Base-by-base conservation (phyloP, 1,284 basidiomycete species). In the Leccinum subfulvum region DNA sequence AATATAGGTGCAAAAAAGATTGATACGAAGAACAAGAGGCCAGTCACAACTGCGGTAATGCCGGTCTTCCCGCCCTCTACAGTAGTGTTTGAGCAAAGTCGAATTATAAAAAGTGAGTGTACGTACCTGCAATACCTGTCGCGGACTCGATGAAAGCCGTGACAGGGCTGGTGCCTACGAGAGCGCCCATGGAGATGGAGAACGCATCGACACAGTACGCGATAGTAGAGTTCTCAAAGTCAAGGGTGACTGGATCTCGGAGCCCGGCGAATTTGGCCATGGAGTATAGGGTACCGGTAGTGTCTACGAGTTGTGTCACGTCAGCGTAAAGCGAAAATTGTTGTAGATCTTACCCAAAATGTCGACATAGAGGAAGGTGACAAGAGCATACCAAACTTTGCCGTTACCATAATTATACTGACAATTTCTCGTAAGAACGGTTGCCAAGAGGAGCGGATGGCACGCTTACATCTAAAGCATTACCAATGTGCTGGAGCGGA, bases 211-310 rank as follows among this genome's bases (percentile, higher is more conserved):
- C 84, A 67, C 90, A 91, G 78, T 94, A 95, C 5, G 93, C 94
- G 60, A 92, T 81, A 5, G 91, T 94, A 23, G 89, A 91, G 66
- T 88, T 86, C 77, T 96, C 94, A 71, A 96, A 96, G 76, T 96
- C 94, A 64, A 92, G 80, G 16, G 93, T 94, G 14, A 90, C 84
- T 1, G 89, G 90, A 73, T 95, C 89, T 62, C 92, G 90, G 11
- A 96, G 83, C 23, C 91, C 91, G n/a, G 94, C 92, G 67, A 95
- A 94, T 72, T 91, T 92, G 58, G 93, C 91, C 94, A 96, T 95
- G 52, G 94, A 89, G 76, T 94, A 94, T 11, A 95, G 78, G 2
- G 94, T 95, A 71, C 92, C 91, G 56, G 82, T 86, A 28, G 80
- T 82, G 65, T 84, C 79, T 76, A 52, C 53, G 49, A 4, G 9